Evolutionary conservation across 169 alveolate species (phyloP).

Genomic region (Plasmodium malariae): DNA sequence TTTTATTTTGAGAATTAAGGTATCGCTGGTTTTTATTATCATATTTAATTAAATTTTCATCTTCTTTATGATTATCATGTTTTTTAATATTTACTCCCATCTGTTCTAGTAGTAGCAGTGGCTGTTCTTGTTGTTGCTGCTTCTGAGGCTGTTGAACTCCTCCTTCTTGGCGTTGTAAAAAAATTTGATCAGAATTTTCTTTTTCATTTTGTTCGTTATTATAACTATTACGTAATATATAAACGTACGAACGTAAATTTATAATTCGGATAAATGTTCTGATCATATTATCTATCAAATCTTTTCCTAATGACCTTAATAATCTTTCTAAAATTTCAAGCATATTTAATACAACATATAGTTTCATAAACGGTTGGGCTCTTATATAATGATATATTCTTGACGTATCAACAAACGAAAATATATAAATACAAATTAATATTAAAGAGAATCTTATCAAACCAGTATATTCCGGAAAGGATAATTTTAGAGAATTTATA

Average conservation of each 20-base stretch:
- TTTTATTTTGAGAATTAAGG: not conserved
- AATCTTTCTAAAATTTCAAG: constrained; percentile 91
- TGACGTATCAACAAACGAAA: constrained; percentile 89
- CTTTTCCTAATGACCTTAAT: constrained; percentile 91
- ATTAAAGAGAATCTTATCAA: constrained; percentile 84
- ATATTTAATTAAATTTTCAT: not conserved
- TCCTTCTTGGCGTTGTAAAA: not conserved
- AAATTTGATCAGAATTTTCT: not conserved
- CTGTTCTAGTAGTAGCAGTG: too few species aligned
- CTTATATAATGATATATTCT: constrained; percentile 91
- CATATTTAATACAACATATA: constrained; percentile 92
- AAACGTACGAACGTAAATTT: constrained; percentile 53
- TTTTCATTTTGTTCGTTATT: not conserved
- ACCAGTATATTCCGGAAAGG: constrained; percentile 83
- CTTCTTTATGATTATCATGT: not conserved
- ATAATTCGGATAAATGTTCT: constrained; percentile 77
- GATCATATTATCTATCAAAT: constrained; percentile 86
- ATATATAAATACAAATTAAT: constrained; percentile 82
- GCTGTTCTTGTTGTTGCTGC: not conserved
- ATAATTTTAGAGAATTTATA: constrained; percentile 57
- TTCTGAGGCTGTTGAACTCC: not conserved
- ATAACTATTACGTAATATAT: constrained; percentile 28
- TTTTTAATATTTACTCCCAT: not conserved
- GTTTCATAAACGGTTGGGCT: constrained; percentile 92
- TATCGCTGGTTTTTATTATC: not conserved